Percentiles rank a stretch among this genome's conserved stretches.
Evolutionary conservation across 495 filamentous ascomycete species (phyloP).

Genomic region (Astrothelium subdiscretum): DNA sequence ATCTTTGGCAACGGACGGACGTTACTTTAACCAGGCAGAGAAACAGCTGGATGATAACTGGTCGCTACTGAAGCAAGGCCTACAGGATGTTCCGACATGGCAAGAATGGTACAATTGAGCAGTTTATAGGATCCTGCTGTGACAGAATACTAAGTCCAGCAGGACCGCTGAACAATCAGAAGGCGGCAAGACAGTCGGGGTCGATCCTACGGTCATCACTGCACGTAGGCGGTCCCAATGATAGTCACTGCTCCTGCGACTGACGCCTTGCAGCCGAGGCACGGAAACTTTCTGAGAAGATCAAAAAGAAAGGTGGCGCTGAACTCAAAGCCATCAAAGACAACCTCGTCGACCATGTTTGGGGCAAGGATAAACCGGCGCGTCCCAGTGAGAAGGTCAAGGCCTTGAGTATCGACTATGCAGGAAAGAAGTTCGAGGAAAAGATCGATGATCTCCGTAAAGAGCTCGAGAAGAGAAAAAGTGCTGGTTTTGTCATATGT

Average conservation of each 20-base stretch:
- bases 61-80: slow-evolving; percentile 81
- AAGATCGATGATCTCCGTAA: slow-evolving; percentile 84
- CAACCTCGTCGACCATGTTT: slow-evolving; percentile 82
- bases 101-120: slow-evolving; percentile 68
- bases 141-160: slow-evolving; percentile 7
- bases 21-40: slow-evolving; percentile 95
- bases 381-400: slow-evolving; percentile 66
- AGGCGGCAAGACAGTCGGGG: slow-evolving; percentile 75
- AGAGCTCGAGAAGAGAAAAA: slow-evolving; percentile 86
- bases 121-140: background rate
- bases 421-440: slow-evolving; percentile 70
- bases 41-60: slow-evolving; percentile 91
- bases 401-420: slow-evolving; percentile 56
- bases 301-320: slow-evolving; percentile 76
- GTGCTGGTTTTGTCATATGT: slow-evolving; percentile 78
- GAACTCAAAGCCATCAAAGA: slow-evolving; percentile 58
- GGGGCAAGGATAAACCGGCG: slow-evolving; percentile 62
- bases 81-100: slow-evolving; percentile 92
- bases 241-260: background rate
- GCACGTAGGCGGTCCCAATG: slow-evolving; percentile 39
- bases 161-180: slow-evolving; percentile 72
- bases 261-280: slow-evolving; percentile 47
- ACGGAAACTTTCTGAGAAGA: slow-evolving; percentile 73
- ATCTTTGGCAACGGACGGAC: slow-evolving; percentile 85
- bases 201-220: slow-evolving; percentile 83